Percentiles rank a stretch among this genome's conserved stretches.
These are phyloP conservation scores for Fraxinus baroniana DNA, from an alignment of 305 asterid species.

Conservation along the genomic window DNA sequence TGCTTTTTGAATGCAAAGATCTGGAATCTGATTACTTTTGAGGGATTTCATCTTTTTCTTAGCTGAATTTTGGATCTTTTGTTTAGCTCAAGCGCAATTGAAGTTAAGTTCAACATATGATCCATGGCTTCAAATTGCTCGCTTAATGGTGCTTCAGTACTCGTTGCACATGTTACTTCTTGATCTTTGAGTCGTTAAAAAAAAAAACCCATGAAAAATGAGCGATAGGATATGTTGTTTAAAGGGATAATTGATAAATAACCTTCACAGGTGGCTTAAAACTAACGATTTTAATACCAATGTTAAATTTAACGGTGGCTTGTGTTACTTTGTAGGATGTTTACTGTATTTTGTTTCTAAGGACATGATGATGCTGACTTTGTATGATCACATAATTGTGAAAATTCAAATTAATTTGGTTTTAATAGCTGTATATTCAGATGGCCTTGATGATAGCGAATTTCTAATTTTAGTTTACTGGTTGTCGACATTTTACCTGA, in stretches of 20 bases:
- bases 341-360: slow-evolving; percentile 14
- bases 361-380: slow-evolving; percentile 7
- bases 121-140: slow-evolving; percentile 25
- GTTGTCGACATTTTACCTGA: not conserved
- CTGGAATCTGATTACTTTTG: slow-evolving; percentile 27
- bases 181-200: not conserved
- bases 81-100: slow-evolving; percentile 22
- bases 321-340: not conserved
- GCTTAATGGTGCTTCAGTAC: slow-evolving; percentile 14
- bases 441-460: not conserved
- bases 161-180: not conserved
- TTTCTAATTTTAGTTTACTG: not conserved
- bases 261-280: slow-evolving; percentile 12
- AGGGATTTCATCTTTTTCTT: not conserved
- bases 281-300: not conserved
- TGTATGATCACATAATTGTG: slow-evolving; percentile 2
- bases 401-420: slow-evolving; percentile 2
- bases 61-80: slow-evolving; percentile 28
- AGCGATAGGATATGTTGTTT: not conserved
- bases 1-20: slow-evolving; percentile 21
- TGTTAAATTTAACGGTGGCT: not conserved
- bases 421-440: slow-evolving; percentile 8
- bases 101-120: slow-evolving; percentile 27
- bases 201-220: not conserved
- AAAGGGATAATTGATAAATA: not conserved